Evolutionary conservation across 148 eudicot genomes (phyloP), one percentile per base, ranked within the genome.

Genomic region (Silene conica): DNA sequence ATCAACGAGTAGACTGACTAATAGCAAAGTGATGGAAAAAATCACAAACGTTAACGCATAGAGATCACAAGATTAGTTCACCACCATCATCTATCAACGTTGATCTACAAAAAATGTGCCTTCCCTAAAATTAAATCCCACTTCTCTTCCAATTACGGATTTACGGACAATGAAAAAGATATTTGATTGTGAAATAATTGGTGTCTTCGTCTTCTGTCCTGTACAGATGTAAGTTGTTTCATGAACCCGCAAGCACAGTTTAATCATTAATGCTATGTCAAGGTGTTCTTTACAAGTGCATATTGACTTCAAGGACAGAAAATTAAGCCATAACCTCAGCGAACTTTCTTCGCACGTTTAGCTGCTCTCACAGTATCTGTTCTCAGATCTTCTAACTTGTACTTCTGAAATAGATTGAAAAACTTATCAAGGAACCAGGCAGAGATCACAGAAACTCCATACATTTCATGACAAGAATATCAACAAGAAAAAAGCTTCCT

Each of bases 281-380:
- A 38, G 18, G 41, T 18, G 8, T 1, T 13, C 16, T 14, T 28
- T 4, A 26, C n/a, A 16, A 31, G 4, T 64, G 68, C 19, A 15
- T 15, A 63, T 31, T 31, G 59, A 28, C n/a, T 25, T 26, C 8
- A 63, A 5, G 67, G 2, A 26, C 43, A 11, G 12, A 3, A 60
- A 21, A 21, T 26, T 16, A 38, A 15, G 11, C 23, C 71, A 59
- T 80, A 66, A 56, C 52, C 21, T 80, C 82, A 88, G 48, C 89
- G 83, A 67, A 79, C 61, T 76, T 87, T 87, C 77, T 90, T 88
- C 56, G 45, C 20, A 45, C 96, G 89, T 77, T 92, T 90, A 28
- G 83, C 25, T 50, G 91, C 91, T 80, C 97, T 82, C 31, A 21
- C 74, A 15, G 50, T 75, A 71, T 82, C 89, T 77, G 79, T 92